Conservation (phyloP, 257 asterid genomes). For the Petunia axillaris region DNA sequence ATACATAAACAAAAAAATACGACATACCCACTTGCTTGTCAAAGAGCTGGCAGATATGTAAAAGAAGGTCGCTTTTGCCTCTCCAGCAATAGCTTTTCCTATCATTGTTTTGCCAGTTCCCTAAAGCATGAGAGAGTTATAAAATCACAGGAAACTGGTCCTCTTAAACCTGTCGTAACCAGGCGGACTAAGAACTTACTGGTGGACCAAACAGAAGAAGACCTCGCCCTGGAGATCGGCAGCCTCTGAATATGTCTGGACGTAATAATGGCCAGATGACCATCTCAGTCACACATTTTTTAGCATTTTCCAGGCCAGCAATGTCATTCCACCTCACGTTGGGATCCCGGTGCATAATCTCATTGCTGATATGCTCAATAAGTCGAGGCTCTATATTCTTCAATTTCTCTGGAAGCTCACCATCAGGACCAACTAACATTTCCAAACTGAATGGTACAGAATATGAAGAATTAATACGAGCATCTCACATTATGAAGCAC, state of each 20-base stretch:
- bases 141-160: slow-evolving; percentile 19
- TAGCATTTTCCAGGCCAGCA: slow-evolving; percentile 99
- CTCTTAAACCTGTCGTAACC: slow-evolving; percentile 14
- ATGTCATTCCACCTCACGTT: slow-evolving; percentile 99
- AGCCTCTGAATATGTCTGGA: slow-evolving; percentile 95
- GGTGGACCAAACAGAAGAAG: slow-evolving; percentile 99
- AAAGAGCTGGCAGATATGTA: slow-evolving; percentile 98
- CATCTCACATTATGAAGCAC: slow-evolving; percentile 2
- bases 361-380: slow-evolving; percentile 95
- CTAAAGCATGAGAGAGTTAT: slow-evolving; percentile 47
- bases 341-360: slow-evolving; percentile 97
- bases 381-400: slow-evolving; percentile 95
- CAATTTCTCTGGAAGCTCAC: slow-evolving; percentile 96
- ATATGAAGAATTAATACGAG: slow-evolving; percentile 1
- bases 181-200: slow-evolving; percentile 54
- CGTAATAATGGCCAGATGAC: slow-evolving; percentile 98
- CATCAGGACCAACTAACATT: slow-evolving; percentile 90
- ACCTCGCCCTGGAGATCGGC: slow-evolving; percentile 99
- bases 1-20: not conserved
- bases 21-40: slow-evolving; percentile 96
- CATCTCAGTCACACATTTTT: slow-evolving; percentile 98
- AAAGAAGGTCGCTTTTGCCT: slow-evolving; percentile 98
- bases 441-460: slow-evolving; percentile 66
- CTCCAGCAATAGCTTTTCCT: slow-evolving; percentile 99
- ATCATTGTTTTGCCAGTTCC: slow-evolving; percentile 99